phyloP scores from a whole-genome alignment of 805 yeast genomes.

The Saccharomyces eubayanus region DNA sequence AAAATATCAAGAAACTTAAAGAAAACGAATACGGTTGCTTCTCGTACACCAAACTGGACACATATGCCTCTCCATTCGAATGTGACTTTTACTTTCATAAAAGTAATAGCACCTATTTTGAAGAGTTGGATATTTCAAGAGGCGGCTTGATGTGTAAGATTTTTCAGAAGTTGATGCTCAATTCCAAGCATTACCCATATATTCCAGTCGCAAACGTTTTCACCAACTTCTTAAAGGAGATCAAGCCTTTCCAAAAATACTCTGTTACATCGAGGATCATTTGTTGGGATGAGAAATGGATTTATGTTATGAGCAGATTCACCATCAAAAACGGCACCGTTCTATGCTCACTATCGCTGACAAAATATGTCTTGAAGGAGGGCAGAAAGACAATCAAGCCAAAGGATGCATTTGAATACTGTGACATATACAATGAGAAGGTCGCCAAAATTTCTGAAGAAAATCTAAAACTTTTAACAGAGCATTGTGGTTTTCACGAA shows the following conservation, averaged over 20 bases:
- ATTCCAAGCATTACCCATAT: conserved; percentile 42
- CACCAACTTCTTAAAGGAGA: conserved; percentile 61
- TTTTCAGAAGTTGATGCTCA: conserved; percentile 49
- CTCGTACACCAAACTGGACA: conserved; percentile 34
- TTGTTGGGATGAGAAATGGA: conserved; percentile 86
- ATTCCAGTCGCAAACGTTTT: conserved; percentile 71
- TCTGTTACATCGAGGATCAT: conserved; percentile 48
- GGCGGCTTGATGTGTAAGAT: conserved; percentile 48
- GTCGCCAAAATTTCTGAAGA: conserved; percentile 36
- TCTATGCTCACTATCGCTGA: conserved; percentile 51
- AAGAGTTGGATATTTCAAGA: conserved; percentile 74
- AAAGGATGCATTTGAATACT: conserved; percentile 43
- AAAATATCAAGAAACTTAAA: conserved; percentile 16
- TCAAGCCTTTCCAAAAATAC: conserved; percentile 57
- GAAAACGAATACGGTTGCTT: conserved; percentile 30
- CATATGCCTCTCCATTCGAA: conserved; percentile 68
- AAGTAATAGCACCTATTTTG: conserved; percentile 75
- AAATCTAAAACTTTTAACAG: conserved; percentile 29
- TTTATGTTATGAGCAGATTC: conserved; percentile 62
- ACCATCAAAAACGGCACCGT: conserved; percentile 33
- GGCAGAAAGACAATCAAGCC: conserved; percentile 73
- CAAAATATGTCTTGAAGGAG: conserved; percentile 75
- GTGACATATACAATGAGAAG: conserved; percentile 49
- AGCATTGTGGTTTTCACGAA: conserved; percentile 26
- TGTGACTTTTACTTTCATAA: conserved; percentile 84